Conservation (phyloP, 805 yeast genomes). For the Candida dendrica region DNA sequence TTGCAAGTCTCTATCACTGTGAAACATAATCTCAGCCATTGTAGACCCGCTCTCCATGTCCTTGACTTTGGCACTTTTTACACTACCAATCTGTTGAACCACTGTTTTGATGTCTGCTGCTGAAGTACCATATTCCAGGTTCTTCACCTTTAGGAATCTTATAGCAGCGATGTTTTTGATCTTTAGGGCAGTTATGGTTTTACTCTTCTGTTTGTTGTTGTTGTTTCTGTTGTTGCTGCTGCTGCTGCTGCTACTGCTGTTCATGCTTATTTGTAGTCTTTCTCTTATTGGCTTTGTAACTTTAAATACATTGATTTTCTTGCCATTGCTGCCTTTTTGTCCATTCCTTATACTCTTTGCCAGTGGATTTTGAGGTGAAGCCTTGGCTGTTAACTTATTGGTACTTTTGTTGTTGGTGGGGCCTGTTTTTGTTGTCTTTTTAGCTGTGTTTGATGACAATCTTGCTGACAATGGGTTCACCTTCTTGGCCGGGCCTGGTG, state of each 20-base stretch:
- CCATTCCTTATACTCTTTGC: background rate
- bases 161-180: slow-evolving; percentile 19
- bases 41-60: slow-evolving; percentile 33
- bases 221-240: background rate
- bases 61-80: slow-evolving; percentile 20
- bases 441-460: background rate
- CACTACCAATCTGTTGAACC: slow-evolving; percentile 16
- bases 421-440: no score
- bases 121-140: slow-evolving; percentile 24
- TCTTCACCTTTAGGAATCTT: slow-evolving; percentile 22
- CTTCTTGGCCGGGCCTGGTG: background rate
- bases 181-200: background rate
- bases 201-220: no score
- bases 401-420: no score
- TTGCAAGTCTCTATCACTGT: slow-evolving; percentile 21
- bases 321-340: background rate
- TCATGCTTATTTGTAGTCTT: background rate
- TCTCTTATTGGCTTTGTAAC: background rate
- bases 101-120: slow-evolving; percentile 22
- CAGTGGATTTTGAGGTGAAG: background rate
- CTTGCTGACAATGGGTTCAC: slow-evolving; percentile 6
- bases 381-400: no score
- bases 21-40: slow-evolving; percentile 29
- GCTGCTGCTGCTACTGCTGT: background rate
- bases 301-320: background rate